Base-by-base conservation (phyloP, 805 yeast species). In the Nakazawaea sp. region DNA sequence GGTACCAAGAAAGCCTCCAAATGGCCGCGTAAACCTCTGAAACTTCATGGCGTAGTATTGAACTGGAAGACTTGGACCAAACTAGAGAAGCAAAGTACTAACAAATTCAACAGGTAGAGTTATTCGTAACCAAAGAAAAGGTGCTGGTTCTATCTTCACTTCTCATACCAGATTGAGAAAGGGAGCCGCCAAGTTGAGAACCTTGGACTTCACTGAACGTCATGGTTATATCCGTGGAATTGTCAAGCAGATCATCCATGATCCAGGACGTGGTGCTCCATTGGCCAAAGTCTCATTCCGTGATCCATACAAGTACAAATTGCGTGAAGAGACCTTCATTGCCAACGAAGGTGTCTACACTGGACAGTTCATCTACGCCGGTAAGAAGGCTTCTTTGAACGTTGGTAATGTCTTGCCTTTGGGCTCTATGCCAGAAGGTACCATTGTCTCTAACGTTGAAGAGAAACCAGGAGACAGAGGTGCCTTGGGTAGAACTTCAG, bases 61-160 rank as follows among this genome's bases (percentile, higher is more conserved):
- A n/a, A 23, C 26, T 23, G 26, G 26, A 23, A 23, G 8, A 9
- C 26, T 9, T 23, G 11, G 29, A 27, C 29, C 26, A 23, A 9
- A 10, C 9, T 23, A 9, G 26, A 23, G 26, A 23, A 23, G 12
- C 26, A 23, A 23, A 10, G 26, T n/a, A n/a, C n/a, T n/a, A n/a
- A n/a, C n/a, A n/a, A n/a, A n/a, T n/a, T 16, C 17, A 16, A 59
- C 60, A 79, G 96, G 96, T 85, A 87, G 97, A 83, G 99, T 92
- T 76, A 92, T 92, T 80, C 95, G 98, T 79, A 92, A 92, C 83
- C 99, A 92, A 83, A 89, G 99, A 88, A 92, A 92, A 80, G 97
- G 97, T 84, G 96, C 96, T 73, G 97, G 98, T 69, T 90, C 97
- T 64, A 88, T 92, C 81, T 92, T 92, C 88, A 83, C 95, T 69